A percentile compares a stretch with the other conserved stretches of the same genome.
Conservation (phyloP, 2,329 filamentous ascomycete genomes). For the Colletotrichum sp. region DNA sequence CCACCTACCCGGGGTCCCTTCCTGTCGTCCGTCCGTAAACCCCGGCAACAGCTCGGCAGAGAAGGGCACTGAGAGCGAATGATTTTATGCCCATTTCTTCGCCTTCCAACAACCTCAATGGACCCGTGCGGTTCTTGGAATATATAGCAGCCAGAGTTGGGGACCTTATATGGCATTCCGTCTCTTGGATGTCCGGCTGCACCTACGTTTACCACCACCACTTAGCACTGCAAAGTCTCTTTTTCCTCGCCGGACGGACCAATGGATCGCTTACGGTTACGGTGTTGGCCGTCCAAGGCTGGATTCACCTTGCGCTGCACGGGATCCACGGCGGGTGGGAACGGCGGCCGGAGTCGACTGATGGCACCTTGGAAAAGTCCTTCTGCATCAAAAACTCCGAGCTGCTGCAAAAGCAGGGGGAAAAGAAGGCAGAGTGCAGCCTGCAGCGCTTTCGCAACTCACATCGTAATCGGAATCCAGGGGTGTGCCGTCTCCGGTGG, state of each 20-base stretch:
- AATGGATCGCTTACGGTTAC: neutral
- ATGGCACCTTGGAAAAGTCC: slow-evolving; percentile 2
- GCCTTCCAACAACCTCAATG: neutral
- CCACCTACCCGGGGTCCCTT: neutral
- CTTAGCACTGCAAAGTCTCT: neutral
- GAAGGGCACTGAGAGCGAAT: neutral
- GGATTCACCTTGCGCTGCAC: neutral
- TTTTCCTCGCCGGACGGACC: neutral
- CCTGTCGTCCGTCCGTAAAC: neutral
- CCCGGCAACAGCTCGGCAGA: neutral
- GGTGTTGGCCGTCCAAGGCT: neutral
- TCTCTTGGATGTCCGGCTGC: neutral
- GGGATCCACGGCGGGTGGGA: neutral
- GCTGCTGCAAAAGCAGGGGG: slow-evolving; percentile 5
- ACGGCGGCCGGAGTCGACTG: neutral
- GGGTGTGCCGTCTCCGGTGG: slow-evolving; percentile 4
- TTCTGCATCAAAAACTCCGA: slow-evolving; percentile 10
- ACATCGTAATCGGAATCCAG: slow-evolving; percentile 3
- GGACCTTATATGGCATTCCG: neutral
- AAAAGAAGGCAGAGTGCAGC: neutral
- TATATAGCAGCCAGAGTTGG: neutral
- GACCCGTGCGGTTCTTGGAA: neutral
- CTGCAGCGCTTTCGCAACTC: neutral
- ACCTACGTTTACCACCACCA: neutral
- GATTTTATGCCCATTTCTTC: neutral